A percentile compares a stretch with the other conserved stretches of the same genome.
Evolutionary conservation across 2,329 filamentous ascomycete species (phyloP).

Genomic region (Alternaria arbusti): DNA sequence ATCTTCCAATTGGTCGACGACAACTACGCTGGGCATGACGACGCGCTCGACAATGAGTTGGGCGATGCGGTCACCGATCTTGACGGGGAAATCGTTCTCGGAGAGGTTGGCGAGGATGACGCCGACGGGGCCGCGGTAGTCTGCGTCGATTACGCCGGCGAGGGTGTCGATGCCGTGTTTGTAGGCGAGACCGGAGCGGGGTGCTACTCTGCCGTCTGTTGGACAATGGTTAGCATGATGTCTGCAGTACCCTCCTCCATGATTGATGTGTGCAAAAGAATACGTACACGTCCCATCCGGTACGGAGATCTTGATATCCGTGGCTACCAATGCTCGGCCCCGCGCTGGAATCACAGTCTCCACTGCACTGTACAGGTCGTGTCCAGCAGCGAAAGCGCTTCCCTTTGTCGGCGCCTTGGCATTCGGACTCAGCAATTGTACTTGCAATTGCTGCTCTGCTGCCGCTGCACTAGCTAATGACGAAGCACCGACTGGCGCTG

Average conservation of each 20-base stretch:
- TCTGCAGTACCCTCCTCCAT: background rate
- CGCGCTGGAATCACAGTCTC: slow-evolving; percentile 78
- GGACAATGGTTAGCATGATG: background rate
- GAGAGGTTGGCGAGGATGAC: slow-evolving; percentile 93
- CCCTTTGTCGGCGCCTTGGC: slow-evolving; percentile 87
- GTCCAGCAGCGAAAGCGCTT: slow-evolving; percentile 87
- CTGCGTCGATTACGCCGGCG: slow-evolving; percentile 95
- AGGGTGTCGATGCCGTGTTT: slow-evolving; percentile 98
- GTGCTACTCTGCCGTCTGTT: slow-evolving; percentile 84
- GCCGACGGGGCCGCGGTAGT: slow-evolving; percentile 94
- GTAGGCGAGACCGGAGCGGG: slow-evolving; percentile 85
- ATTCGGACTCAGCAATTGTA: slow-evolving; percentile 85
- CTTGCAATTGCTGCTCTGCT: slow-evolving; percentile 67
- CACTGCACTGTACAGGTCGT: slow-evolving; percentile 85
- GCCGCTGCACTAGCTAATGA: slow-evolving; percentile 31
- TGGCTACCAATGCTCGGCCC: slow-evolving; percentile 86
- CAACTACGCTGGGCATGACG: slow-evolving; percentile 88
- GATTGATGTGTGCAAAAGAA: background rate
- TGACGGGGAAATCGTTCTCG: slow-evolving; percentile 80
- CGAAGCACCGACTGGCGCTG: slow-evolving; percentile 29
- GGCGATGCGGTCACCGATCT: slow-evolving; percentile 87
- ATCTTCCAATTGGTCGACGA: slow-evolving; percentile 86
- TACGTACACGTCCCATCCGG: slow-evolving; percentile 85
- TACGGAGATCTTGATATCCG: slow-evolving; percentile 88
- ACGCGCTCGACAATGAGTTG: slow-evolving; percentile 96